Conservation (phyloP, 2,329 filamentous ascomycete genomes). For the Aspergillus nomiae region DNA sequence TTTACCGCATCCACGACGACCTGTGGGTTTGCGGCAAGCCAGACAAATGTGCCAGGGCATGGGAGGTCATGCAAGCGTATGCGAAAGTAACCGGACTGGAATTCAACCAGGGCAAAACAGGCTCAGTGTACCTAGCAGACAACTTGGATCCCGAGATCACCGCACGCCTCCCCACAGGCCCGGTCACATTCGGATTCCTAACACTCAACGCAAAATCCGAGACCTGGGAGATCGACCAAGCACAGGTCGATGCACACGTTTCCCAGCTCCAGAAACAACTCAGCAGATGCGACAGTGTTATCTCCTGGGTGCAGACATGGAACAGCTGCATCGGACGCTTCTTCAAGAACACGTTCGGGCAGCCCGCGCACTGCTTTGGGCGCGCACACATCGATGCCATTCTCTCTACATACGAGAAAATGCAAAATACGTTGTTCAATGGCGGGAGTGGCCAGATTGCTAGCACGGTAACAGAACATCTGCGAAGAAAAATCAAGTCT, state of each 20-base stretch:
- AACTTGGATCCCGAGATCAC: constrained; percentile 26
- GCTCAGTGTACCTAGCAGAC: constrained; percentile 47
- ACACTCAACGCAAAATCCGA: constrained; percentile 36
- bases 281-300: constrained; percentile 48
- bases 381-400: constrained; percentile 52
- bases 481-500: constrained; percentile 51
- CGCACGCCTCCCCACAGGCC: constrained; percentile 48
- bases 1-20: constrained; percentile 54
- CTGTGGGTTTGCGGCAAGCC: constrained; percentile 52
- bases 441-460: neutral
- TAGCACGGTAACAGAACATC: constrained; percentile 51
- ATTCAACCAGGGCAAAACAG: constrained; percentile 52
- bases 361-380: constrained; percentile 53
- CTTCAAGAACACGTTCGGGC: constrained; percentile 55
- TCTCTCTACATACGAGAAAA: constrained; percentile 47
- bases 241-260: constrained; percentile 42
- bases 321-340: constrained; percentile 57
- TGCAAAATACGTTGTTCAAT: constrained; percentile 50
- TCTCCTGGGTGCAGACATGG: constrained; percentile 58
- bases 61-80: constrained; percentile 47
- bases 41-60: constrained; percentile 44
- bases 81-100: constrained; percentile 46
- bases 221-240: constrained; percentile 42
- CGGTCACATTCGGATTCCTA: constrained; percentile 57
- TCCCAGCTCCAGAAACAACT: constrained; percentile 45